phyloP scores from a whole-genome alignment of 805 yeast species.

The Kodamaea hsintzibuensis region DNA sequence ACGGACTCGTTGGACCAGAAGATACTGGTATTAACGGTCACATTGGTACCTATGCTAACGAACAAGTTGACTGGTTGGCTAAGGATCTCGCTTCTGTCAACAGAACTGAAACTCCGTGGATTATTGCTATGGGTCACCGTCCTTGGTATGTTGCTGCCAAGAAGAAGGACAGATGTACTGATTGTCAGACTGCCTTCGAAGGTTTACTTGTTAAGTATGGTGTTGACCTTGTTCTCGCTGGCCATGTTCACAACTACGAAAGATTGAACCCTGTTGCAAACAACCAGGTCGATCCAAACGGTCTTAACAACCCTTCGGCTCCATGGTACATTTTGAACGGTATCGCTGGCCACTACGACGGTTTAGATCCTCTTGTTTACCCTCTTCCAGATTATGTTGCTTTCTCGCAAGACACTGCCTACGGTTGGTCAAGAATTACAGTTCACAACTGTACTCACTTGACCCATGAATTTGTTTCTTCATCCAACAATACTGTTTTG shows the following conservation, averaged over 20 bases:
- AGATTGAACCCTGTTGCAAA: slow-evolving; percentile 13
- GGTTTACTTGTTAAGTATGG: slow-evolving; percentile 8
- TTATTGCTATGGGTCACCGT: slow-evolving; percentile 16
- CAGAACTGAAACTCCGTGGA: slow-evolving; percentile 18
- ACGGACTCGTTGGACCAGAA: slow-evolving; percentile 16
- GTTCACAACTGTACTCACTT: slow-evolving; percentile 17
- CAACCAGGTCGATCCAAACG: slow-evolving; percentile 14
- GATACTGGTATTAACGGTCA: slow-evolving; percentile 14
- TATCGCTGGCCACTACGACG: slow-evolving; percentile 19
- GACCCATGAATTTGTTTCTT: slow-evolving; percentile 17
- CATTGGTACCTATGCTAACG: slow-evolving; percentile 14
- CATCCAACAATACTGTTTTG: slow-evolving; percentile 15
- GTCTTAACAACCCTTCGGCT: slow-evolving; percentile 16
- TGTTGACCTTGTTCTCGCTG: slow-evolving; percentile 15
- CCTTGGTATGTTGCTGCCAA: slow-evolving; percentile 17
- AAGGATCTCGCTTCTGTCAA: slow-evolving; percentile 14
- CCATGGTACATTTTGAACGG: slow-evolving; percentile 19
- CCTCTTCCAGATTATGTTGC: slow-evolving; percentile 12
- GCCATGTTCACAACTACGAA: slow-evolving; percentile 18
- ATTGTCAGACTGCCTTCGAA: slow-evolving; percentile 16
- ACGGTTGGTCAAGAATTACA: slow-evolving; percentile 17
- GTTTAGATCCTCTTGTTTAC: slow-evolving; percentile 9
- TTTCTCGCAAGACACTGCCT: slow-evolving; percentile 15
- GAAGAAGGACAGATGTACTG: slow-evolving; percentile 8
- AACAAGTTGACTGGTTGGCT: slow-evolving; percentile 15